These are phyloP conservation scores for Diversispora eburnea DNA, from an alignment of 192 early-diverging fungal genomes.

Conservation along the genomic window DNA sequence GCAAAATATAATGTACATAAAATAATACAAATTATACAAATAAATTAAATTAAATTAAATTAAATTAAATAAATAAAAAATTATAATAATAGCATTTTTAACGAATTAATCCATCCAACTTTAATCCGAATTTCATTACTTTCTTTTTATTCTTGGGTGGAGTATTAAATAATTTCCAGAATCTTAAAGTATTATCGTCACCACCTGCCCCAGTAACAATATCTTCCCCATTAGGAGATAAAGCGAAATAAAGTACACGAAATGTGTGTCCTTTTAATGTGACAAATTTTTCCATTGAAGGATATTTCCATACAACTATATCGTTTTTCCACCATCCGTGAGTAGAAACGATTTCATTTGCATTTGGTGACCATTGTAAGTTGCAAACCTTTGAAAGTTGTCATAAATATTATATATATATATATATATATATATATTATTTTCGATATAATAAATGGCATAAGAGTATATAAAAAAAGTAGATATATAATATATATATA, in stretches of 20 bases:
- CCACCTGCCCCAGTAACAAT: slow-evolving; percentile 84
- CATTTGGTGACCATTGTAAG: slow-evolving; percentile 75
- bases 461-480: too few relatives aligned
- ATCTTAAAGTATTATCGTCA: slow-evolving; percentile 92
- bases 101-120: slow-evolving; percentile 3
- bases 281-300: slow-evolving; percentile 61
- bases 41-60: too few relatives aligned
- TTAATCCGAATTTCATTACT: background rate
- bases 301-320: slow-evolving; percentile 84
- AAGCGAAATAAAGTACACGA: slow-evolving; percentile 88
- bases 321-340: slow-evolving; percentile 93
- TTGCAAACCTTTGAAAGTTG: slow-evolving; percentile 70
- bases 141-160: background rate
- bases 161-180: slow-evolving; percentile 85
- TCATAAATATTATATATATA: background rate
- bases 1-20: background rate
- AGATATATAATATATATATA: too few relatives aligned
- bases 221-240: slow-evolving; percentile 86
- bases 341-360: slow-evolving; percentile 82
- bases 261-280: slow-evolving; percentile 72
- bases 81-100: background rate
- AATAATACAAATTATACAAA: background rate
- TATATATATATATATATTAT: background rate
- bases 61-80: background rate
- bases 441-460: background rate